These are phyloP conservation scores for Fusarium tuaranense DNA, from an alignment of 2,329 filamentous ascomycete species.

Conservation along the genomic window DNA sequence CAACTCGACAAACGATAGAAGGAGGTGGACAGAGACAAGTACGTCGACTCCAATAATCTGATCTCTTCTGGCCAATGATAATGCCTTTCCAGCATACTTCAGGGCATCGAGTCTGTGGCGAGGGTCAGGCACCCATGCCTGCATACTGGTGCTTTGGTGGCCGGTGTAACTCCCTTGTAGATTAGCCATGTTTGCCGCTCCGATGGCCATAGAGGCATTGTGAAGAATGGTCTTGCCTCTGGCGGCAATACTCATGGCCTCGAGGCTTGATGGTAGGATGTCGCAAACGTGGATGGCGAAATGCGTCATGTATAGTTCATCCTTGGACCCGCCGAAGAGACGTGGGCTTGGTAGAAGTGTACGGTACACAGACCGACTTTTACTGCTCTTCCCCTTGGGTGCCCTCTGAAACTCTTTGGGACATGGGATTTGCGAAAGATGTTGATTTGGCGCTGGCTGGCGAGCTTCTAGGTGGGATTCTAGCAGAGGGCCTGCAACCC, in stretches of 20 bases:
- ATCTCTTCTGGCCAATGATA: neutral
- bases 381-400: fast-evolving
- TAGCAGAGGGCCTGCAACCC: neutral
- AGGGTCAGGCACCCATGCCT: neutral
- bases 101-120: neutral
- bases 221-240: neutral
- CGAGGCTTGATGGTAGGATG: neutral
- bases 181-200: neutral
- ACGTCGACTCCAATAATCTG: neutral
- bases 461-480: neutral
- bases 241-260: neutral
- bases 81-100: neutral
- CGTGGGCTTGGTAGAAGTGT: neutral
- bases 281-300: neutral
- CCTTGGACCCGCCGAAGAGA: neutral
- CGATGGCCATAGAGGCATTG: neutral
- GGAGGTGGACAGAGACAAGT: neutral
- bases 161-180: neutral
- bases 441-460: neutral
- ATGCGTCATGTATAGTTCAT: neutral
- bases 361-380: fast-evolving
- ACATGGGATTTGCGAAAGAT: neutral
- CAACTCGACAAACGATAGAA: neutral
- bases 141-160: neutral
- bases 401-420: neutral